phyloP scores from a whole-genome alignment of 1,284 basidiomycete species.

The Chiua sp. region DNA sequence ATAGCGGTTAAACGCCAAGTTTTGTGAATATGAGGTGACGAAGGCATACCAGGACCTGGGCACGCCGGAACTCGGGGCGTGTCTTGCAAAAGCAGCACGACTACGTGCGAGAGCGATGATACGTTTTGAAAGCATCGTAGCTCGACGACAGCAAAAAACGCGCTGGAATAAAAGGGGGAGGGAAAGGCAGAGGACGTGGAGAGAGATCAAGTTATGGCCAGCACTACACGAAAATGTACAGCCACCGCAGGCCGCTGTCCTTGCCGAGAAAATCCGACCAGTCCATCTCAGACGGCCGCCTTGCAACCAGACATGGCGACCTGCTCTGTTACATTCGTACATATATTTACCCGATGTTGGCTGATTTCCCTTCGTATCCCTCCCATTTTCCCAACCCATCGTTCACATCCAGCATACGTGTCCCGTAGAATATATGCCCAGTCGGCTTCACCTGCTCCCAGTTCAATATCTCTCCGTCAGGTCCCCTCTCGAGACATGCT shows the following conservation, averaged over 20 bases:
- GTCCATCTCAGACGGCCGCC: not conserved
- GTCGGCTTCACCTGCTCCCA: slow-evolving; percentile 62
- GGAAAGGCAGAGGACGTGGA: too few species aligned
- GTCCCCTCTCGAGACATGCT: slow-evolving; percentile 54
- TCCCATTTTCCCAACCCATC: slow-evolving; percentile 66
- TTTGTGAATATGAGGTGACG: slow-evolving; percentile 7
- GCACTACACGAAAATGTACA: slow-evolving; percentile 12
- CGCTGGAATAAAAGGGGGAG: not conserved
- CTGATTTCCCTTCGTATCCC: slow-evolving; percentile 58
- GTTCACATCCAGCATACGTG: slow-evolving; percentile 58
- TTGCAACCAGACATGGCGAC: not conserved
- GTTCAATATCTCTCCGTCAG: slow-evolving; percentile 49
- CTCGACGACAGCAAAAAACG: not conserved
- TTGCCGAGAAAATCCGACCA: slow-evolving; percentile 12
- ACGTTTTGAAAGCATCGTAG: slow-evolving; percentile 73
- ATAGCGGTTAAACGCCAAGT: slow-evolving; percentile 2
- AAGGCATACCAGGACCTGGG: slow-evolving; percentile 57
- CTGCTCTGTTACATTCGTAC: too few species aligned
- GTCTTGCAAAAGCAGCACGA: slow-evolving; percentile 52
- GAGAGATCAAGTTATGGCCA: too few species aligned
- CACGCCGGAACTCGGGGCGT: slow-evolving; percentile 44
- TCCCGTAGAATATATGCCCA: slow-evolving; percentile 68
- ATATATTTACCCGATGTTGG: slow-evolving; percentile 15
- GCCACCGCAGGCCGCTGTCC: slow-evolving; percentile 23
- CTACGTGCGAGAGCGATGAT: slow-evolving; percentile 70